Base-by-base conservation (phyloP, 2,329 filamentous ascomycete genomes). In the Aplosporella prunicola region DNA sequence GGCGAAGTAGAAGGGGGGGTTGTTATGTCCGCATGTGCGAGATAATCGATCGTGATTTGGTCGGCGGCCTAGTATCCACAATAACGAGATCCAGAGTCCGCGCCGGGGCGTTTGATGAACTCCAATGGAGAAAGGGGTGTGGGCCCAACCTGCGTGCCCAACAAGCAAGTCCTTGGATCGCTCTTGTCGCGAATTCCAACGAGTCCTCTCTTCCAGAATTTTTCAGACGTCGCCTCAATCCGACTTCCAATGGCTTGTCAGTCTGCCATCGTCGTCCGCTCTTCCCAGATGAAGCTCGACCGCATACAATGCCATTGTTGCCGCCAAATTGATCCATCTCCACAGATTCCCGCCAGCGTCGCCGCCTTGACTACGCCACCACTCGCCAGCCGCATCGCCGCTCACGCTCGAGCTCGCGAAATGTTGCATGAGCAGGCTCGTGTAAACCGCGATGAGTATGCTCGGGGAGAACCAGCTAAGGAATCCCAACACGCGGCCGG, bases 361-460 rank as follows among this genome's bases (percentile, higher is more conserved):
- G 5, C 82, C 85, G 11, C 85, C 84, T 51, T 88, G 80, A 35
- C 83, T 78, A 2, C 80, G 88, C 87, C 88, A 95, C 68, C 88
- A 82, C 43, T 78, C 75, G 11, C 72, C 74, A 13, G 57, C 52
- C 4, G 51, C 76, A 58, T 67, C 61, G 56, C 64, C 17, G 58
- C 64, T 76, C 35, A 71, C 64, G 15, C 65, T 75, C 11, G 72
- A 81, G 9, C 82, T 80, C 5, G 86, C 83, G 54, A 98, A 96
- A 60, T 98, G 91, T 58, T 96, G 91, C 67, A 96, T 80, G 22
- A 98, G 66, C 34, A 98, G 65, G 60, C 88, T 95, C 2, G 91
- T 98, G 61, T 98, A 98, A 20, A 96, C 88, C 4, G 91, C 83
- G 43, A 98, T 89, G 38, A 98, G 71, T 39, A 96, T 93, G 16